Conservation (phyloP, 1,284 basidiomycete genomes). For the Hypsizygus ulmarius region DNA sequence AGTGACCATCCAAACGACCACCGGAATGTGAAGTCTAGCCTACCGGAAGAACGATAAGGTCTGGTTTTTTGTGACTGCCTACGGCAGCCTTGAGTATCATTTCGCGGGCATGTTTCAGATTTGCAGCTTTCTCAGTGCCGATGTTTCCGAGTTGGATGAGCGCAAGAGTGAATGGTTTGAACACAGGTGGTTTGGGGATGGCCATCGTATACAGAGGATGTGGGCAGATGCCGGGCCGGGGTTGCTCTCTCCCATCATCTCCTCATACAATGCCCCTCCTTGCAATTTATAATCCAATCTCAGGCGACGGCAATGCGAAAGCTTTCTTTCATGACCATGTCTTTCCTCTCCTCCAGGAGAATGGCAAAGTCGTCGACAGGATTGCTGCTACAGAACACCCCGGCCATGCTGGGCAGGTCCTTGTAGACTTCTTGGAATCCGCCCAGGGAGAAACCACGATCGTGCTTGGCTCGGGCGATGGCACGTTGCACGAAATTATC, state of each 20-base stretch:
- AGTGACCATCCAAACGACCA: not conserved
- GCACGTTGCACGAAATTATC: conserved; percentile 86
- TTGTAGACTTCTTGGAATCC: conserved; percentile 40
- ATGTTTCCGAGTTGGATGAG: conserved; percentile 83
- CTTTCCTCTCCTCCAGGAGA: conserved; percentile 57
- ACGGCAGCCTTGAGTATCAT: conserved; percentile 74
- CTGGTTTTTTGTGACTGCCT: conserved; percentile 51
- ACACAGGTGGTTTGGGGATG: conserved; percentile 22
- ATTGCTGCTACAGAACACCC: conserved; percentile 49
- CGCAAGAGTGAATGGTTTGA: conserved; percentile 80
- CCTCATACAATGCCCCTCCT: conserved; percentile 38
- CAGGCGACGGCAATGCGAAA: conserved; percentile 34
- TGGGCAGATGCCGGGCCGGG: not conserved
- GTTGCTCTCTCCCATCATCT: not conserved
- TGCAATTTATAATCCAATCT: conserved; percentile 47
- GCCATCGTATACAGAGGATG: not conserved
- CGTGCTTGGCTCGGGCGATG: conserved; percentile 81
- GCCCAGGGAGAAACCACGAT: conserved; percentile 38
- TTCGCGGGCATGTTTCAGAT: conserved; percentile 77
- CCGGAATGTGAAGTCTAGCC: conserved; percentile 21
- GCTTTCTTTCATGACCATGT: conserved; percentile 58
- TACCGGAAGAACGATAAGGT: conserved; percentile 88
- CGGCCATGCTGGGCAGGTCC: conserved; percentile 59
- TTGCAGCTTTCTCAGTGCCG: conserved; percentile 65
- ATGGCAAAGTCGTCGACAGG: conserved; percentile 36